These are phyloP conservation scores for Candida tibetensis DNA, from an alignment of 805 yeast genomes.

Conservation along the genomic window DNA sequence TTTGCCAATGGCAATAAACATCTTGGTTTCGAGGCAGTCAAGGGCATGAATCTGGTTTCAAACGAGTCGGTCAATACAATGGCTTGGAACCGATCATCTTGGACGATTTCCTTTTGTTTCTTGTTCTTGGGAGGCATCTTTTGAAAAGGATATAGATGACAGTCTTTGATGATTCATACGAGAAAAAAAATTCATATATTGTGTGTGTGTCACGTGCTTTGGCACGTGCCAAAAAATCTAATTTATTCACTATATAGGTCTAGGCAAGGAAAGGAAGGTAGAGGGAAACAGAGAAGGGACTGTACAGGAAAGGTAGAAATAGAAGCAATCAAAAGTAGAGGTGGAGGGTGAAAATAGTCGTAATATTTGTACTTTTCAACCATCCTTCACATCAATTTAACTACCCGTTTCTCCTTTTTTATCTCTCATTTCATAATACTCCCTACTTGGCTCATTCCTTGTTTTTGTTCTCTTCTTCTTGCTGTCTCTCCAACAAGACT, in stretches of 20 bases:
- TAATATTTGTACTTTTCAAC: no score
- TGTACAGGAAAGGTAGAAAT: no score
- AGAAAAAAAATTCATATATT: no score
- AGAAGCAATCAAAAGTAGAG: no score
- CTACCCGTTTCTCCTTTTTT: neutral
- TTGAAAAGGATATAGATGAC: neutral
- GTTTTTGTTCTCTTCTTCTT: slow-evolving; percentile 9
- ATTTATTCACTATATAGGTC: no score
- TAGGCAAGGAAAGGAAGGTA: no score
- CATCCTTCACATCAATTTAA: no score
- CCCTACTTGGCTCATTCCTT: no score
- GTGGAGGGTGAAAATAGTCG: no score
- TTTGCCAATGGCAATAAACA: slow-evolving; percentile 91
- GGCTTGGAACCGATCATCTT: slow-evolving; percentile 83
- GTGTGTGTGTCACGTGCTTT: neutral
- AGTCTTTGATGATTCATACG: no score
- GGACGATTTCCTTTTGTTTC: slow-evolving; percentile 56
- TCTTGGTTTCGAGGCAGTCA: slow-evolving; percentile 81
- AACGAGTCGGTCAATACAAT: slow-evolving; percentile 92
- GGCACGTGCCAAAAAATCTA: neutral
- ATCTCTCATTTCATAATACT: no score
- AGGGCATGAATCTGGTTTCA: slow-evolving; percentile 88
- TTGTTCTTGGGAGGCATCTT: slow-evolving; percentile 47
- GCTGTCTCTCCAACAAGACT: slow-evolving; percentile 16
- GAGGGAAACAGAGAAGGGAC: no score